Base-by-base conservation (phyloP, 331 rosid genomes). In the Spiraea crenata region DNA sequence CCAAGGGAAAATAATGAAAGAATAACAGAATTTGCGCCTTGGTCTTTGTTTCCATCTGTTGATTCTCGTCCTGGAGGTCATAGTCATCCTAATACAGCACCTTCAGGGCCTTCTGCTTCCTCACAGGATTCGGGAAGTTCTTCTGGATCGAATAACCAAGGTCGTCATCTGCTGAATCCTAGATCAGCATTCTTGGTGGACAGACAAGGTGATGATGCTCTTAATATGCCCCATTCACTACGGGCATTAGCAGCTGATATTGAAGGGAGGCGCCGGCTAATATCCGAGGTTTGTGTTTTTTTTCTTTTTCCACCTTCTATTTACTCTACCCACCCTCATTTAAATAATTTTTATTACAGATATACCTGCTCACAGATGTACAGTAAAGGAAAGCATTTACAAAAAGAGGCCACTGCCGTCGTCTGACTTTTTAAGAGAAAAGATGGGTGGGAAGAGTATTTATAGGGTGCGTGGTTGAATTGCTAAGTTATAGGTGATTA, bases 221-320 rank as follows among this genome's bases (percentile, higher is more conserved):
- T 80, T 75, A 71, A 78, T 71, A 65, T 77, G 50, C 81, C 91
- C 6, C 90, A 75, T 67, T 83, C 96, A 63, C 64, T 88, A 66
- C 83, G 86, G 67, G 78, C 81, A 52, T 82, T 92, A 73, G 84
- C 90, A 62, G 85, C 83, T 61, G 96, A 85, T 76, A 83, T 78
- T 70, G 96, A 92, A 41, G 96, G 96, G 74, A 89, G 98, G 66
- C 92, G 90, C 45, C 84, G 93, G 50, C 83, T 89, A 46, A 73
- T 92, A 82, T 84, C 92, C 68, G 96, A 89, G 96, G 98, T 92
- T 80, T 74, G 74, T 42, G 50, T 62, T 71, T 54, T 49, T 42
- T 55, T 72, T 54, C 64, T 57, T 60, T 17, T 45, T 80, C 64
- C 37, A 12, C 13, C 62, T 39, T 10, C 49, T 39, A 54, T 14